Conservation (phyloP, 192 early-diverging fungal species). For the Fimicolochytrium jonesii region DNA sequence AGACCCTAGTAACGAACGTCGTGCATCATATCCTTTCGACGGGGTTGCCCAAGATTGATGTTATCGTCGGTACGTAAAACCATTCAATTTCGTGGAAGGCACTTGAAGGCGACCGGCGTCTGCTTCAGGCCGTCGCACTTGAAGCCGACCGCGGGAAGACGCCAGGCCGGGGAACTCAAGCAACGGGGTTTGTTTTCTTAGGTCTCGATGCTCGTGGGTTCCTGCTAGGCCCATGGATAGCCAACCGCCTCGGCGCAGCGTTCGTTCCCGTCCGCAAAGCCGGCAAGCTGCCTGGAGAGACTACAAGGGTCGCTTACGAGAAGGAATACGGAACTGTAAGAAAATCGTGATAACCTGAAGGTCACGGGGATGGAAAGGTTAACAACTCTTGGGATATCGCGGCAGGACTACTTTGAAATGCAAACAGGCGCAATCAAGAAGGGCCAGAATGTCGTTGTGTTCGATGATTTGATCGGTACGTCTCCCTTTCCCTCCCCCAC, state of each 20-base stretch:
- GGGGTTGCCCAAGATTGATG: slow-evolving; percentile 69
- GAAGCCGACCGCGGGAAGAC: too few relatives aligned
- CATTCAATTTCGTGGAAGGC: not conserved
- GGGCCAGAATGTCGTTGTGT: slow-evolving; percentile 81
- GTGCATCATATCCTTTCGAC: slow-evolving; percentile 68
- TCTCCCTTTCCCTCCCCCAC: slow-evolving; percentile 3
- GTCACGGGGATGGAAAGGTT: too few relatives aligned
- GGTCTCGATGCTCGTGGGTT: slow-evolving; percentile 96
- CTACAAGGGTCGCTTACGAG: slow-evolving; percentile 65
- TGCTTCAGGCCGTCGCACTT: too few relatives aligned
- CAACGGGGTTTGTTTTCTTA: slow-evolving; percentile 30
- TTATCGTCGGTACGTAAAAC: slow-evolving; percentile 79
- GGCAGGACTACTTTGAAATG: slow-evolving; percentile 90
- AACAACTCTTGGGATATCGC: too few relatives aligned
- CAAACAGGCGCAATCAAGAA: slow-evolving; percentile 70
- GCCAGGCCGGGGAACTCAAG: too few relatives aligned
- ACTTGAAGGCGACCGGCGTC: not conserved
- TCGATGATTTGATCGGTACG: slow-evolving; percentile 95
- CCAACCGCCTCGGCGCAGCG: slow-evolving; percentile 75
- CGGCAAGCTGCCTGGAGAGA: slow-evolving; percentile 89
- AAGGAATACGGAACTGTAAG: slow-evolving; percentile 86
- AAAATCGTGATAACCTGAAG: too few relatives aligned
- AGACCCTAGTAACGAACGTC: slow-evolving; percentile 80
- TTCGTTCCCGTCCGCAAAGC: slow-evolving; percentile 96
- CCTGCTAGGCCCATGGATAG: slow-evolving; percentile 89